Base-by-base conservation (phyloP, 805 yeast genomes). In the Ogataea trehaloabstinens region DNA sequence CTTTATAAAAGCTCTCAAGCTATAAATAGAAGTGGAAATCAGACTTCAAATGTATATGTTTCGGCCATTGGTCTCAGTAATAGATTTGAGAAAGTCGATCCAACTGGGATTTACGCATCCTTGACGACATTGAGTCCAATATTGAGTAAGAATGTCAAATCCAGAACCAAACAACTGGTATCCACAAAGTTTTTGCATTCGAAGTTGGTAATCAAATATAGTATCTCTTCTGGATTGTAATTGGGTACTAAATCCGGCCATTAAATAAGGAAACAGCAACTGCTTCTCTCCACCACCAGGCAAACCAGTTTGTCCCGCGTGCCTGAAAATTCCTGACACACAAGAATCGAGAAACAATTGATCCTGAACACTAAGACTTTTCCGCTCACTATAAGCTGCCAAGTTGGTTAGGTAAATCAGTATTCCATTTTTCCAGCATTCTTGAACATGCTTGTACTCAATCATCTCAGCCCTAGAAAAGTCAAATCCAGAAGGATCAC, bases 161-260 rank as follows among this genome's bases (percentile, higher is more conserved):
- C 25, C 27, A 5, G 35, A 18, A 6, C 25, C 13, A 28, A 41
- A 41, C 5, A 41, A 27, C 2, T 25, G 30, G 16, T 32, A 41
- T 3, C 45, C 45, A 7, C 40, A 32, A 6, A 24, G 11, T 2
- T 30, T 19, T 18, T 33, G 38, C 17, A 41, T 24, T 24, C 28
- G 35, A 6, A 21, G 19, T 12, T 37, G 32, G 17, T 27, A 41
- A 3, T 36, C 35, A 12, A 37, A 16, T 7, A 41, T 37, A 15
- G 25, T 4, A 15, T 24, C 17, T 19, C 24, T 32, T 18, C 31
- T 37, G 1, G 35, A 33, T 11, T 22, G 31, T 6, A 32, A 11
- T n/a, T 27, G 20, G 7, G 45, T 41, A 20, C 35, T 37, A n/a
- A 41, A 25, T 3, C 38, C 45, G 3, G 32, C 45, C 45, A 41